Conservation (phyloP, 2,329 filamentous ascomycete species). For the Arthrobotrys entomopaga region DNA sequence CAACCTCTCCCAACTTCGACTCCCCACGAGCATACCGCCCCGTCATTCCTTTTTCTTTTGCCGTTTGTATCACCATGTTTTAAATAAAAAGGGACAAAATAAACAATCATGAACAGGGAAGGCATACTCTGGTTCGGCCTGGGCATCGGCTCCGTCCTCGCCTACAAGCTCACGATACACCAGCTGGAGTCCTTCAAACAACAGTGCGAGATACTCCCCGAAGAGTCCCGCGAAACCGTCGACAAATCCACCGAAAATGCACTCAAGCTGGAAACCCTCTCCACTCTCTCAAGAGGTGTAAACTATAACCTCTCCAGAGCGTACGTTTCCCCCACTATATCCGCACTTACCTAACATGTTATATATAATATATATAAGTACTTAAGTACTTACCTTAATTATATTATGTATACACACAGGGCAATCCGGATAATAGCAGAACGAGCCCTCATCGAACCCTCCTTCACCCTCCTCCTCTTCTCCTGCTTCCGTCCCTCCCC, state of each 20-base stretch:
- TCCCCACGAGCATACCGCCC: neutral
- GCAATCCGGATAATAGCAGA: constrained; percentile 54
- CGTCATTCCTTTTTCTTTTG: too few species aligned
- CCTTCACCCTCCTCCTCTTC: constrained; percentile 33
- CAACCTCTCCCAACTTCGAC: constrained; percentile 9
- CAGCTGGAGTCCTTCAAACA: constrained; percentile 49
- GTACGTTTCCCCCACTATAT: constrained; percentile 16
- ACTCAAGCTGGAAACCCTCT: constrained; percentile 46
- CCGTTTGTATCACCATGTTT: neutral
- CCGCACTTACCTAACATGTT: neutral
- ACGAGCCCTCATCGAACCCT: constrained; percentile 36
- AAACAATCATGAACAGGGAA: constrained; percentile 25
- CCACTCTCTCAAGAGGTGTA: constrained; percentile 33
- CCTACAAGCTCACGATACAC: constrained; percentile 44
- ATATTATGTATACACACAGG: too few species aligned
- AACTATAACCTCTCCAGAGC: constrained; percentile 53
- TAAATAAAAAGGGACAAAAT: neutral
- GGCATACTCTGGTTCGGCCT: constrained; percentile 42
- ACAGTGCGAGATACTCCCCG: constrained; percentile 47
- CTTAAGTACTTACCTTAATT: too few species aligned
- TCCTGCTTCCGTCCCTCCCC: constrained; percentile 2
- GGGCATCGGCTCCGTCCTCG: constrained; percentile 40
- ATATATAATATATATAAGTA: constrained; percentile 14
- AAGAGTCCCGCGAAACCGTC: constrained; percentile 48
- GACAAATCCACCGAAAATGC: constrained; percentile 53